These are phyloP conservation scores for Zopfia rhizophila DNA, from an alignment of 2,329 filamentous ascomycete genomes.

Conservation along the genomic window DNA sequence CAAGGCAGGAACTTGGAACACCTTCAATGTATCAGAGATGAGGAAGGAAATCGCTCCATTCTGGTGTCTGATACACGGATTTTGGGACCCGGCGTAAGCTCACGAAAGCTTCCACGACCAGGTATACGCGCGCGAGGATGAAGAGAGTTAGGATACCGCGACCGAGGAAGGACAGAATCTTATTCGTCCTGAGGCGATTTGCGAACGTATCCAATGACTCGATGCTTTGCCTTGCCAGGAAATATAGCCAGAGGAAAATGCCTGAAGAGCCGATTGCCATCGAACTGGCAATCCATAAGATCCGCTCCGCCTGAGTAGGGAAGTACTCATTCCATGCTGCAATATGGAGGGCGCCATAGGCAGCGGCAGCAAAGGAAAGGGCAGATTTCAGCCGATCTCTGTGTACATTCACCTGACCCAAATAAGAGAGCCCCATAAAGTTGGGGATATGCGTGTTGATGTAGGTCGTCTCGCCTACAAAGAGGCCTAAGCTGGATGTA, in stretches of 20 bases:
- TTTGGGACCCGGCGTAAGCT: constrained; percentile 33
- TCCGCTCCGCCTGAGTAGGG: constrained; percentile 31
- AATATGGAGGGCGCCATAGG: constrained; percentile 41
- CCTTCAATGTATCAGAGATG: constrained; percentile 40
- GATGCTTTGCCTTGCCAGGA: constrained; percentile 30
- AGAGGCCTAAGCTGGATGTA: constrained; percentile 27
- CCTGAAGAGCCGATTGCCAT: constrained; percentile 36
- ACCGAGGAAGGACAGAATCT: constrained; percentile 14
- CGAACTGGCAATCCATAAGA: constrained; percentile 38
- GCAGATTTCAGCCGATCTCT: constrained; percentile 29
- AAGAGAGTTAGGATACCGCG: constrained; percentile 25
- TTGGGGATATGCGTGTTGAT: constrained; percentile 28
- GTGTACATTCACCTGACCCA: constrained; percentile 34
- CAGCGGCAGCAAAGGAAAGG: constrained; percentile 35
- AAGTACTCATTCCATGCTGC: constrained; percentile 43
- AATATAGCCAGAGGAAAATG: constrained; percentile 34
- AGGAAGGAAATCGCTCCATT: constrained; percentile 39
- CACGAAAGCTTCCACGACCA: constrained; percentile 41
- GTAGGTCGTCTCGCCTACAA: constrained; percentile 32
- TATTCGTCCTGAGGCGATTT: constrained; percentile 27
- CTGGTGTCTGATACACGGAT: constrained; percentile 33
- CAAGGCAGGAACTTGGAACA: constrained; percentile 1
- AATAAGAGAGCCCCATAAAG: constrained; percentile 31
- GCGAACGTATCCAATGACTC: constrained; percentile 25
- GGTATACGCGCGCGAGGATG: constrained; percentile 31